phyloP scores from a whole-genome alignment of 495 filamentous ascomycete species.

The Podospora tetraspora region DNA sequence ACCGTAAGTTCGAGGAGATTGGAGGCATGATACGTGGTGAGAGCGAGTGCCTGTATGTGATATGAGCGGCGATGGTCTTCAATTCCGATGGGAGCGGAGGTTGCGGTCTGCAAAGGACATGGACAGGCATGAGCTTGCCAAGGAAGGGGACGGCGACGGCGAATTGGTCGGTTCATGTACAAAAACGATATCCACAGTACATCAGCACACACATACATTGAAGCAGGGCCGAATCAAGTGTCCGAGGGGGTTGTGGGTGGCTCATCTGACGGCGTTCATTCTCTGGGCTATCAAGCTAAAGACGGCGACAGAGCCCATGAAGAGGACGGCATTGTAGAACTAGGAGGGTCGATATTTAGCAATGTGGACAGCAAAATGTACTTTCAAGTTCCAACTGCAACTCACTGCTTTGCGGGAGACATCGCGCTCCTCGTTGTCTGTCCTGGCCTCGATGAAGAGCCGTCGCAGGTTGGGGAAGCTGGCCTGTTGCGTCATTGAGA shows the following conservation, averaged over 20 bases:
- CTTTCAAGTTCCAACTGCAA: conserved; percentile 6
- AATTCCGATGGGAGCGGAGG: too few relatives aligned
- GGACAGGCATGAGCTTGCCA: too few relatives aligned
- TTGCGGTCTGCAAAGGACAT: not conserved
- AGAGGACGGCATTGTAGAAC: conserved; percentile 97
- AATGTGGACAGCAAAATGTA: not conserved
- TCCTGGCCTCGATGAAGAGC: conserved; percentile 91
- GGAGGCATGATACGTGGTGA: not conserved
- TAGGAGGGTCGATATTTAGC: conserved; percentile 31
- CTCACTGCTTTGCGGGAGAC: conserved; percentile 89
- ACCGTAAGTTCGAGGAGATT: not conserved
- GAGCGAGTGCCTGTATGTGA: not conserved
- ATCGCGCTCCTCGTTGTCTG: conserved; percentile 88
- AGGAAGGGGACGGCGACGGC: not conserved
- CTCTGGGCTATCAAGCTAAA: conserved; percentile 86
- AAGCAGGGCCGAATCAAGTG: not conserved
- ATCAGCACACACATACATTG: not conserved
- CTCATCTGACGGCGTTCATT: conserved; percentile 44
- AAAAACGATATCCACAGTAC: not conserved
- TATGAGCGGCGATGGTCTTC: not conserved
- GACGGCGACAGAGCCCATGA: conserved; percentile 88
- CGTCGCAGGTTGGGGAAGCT: conserved; percentile 93
- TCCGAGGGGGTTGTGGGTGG: not conserved
- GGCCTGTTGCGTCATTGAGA: conserved; percentile 47
- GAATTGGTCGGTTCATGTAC: not conserved